Conservation (phyloP, 2,329 filamentous ascomycete species). For the Chaetoscypha palmicola region DNA sequence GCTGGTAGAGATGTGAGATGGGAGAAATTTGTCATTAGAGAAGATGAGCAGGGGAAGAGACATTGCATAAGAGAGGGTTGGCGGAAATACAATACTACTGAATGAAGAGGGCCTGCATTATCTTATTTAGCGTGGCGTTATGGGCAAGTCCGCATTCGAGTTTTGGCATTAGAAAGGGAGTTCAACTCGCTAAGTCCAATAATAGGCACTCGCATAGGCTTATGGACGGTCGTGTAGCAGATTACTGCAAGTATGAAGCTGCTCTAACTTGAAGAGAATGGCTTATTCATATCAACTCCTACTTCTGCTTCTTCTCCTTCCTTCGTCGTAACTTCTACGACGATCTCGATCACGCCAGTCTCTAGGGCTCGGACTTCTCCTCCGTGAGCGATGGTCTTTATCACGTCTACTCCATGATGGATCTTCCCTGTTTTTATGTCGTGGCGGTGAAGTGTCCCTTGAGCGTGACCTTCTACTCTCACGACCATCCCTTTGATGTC, state of each 20-base stretch:
- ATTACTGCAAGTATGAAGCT: no score
- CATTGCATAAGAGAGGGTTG: constrained; percentile 67
- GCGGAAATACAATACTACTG: constrained; percentile 63
- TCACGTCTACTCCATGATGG: neutral
- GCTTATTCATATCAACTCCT: constrained; percentile 1
- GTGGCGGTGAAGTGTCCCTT: constrained; percentile 9
- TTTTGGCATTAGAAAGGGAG: neutral
- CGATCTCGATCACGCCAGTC: constrained; percentile 6
- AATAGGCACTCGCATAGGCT: no score
- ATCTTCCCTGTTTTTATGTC: neutral
- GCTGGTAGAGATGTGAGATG: constrained; percentile 75
- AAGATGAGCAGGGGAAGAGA: constrained; percentile 60
- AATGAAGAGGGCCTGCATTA: constrained; percentile 5
- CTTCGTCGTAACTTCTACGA: constrained; percentile 9
- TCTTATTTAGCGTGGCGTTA: constrained; percentile 23
- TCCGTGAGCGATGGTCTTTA: constrained; percentile 4
- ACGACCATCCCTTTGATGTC: constrained; percentile 14
- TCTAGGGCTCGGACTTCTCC: constrained; percentile 4
- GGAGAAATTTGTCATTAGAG: constrained; percentile 76
- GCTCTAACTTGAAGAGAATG: no score
- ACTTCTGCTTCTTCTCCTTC: constrained; percentile 9
- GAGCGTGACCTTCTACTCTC: constrained; percentile 17
- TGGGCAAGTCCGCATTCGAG: constrained; percentile 1
- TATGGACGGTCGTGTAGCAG: no score
- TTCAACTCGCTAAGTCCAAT: neutral